A percentile compares a stretch with the other conserved stretches of the same genome.
Evolutionary conservation across 2,329 filamentous ascomycete genomes (phyloP).

Genomic region (Colletotrichum tofieldiae): DNA sequence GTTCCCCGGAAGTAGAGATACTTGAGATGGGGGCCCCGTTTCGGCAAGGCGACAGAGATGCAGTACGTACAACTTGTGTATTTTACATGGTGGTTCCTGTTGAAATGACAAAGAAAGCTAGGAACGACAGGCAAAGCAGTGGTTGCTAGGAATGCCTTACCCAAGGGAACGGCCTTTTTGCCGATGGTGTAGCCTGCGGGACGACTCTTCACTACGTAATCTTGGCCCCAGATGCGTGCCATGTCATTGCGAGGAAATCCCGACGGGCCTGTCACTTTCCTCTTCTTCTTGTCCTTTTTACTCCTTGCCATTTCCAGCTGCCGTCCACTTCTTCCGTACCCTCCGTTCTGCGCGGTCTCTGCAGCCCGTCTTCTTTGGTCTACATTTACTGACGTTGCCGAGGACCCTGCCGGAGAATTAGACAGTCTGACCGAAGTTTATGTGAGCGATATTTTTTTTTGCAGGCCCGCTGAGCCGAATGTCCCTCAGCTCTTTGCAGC

Average conservation of each 20-base stretch:
- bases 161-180: background rate
- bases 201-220: slow-evolving; percentile 33
- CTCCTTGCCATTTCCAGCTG: slow-evolving; percentile 10
- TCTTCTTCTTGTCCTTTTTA: background rate
- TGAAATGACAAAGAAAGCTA: background rate
- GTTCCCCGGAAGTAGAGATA: slow-evolving; percentile 14
- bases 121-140: background rate
- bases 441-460: slow-evolving; percentile 39
- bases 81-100: background rate
- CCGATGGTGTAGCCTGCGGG: background rate
- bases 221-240: slow-evolving; percentile 20
- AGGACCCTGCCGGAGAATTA: slow-evolving; percentile 6
- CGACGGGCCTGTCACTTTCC: slow-evolving; percentile 14
- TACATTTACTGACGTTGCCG: background rate
- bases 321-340: slow-evolving; percentile 7
- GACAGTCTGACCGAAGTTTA: slow-evolving; percentile 13
- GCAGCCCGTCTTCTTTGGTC: background rate
- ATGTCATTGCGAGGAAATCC: slow-evolving; percentile 22
- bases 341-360: slow-evolving; percentile 13
- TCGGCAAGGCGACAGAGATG: slow-evolving; percentile 1
- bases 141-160: background rate
- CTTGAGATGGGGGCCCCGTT: background rate
- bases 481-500: slow-evolving; percentile 1
- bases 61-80: background rate
- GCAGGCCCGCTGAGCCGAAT: slow-evolving; percentile 37